phyloP scores from a whole-genome alignment of 2,329 filamentous ascomycete genomes.

The Orbilia blumenaviensis region DNA sequence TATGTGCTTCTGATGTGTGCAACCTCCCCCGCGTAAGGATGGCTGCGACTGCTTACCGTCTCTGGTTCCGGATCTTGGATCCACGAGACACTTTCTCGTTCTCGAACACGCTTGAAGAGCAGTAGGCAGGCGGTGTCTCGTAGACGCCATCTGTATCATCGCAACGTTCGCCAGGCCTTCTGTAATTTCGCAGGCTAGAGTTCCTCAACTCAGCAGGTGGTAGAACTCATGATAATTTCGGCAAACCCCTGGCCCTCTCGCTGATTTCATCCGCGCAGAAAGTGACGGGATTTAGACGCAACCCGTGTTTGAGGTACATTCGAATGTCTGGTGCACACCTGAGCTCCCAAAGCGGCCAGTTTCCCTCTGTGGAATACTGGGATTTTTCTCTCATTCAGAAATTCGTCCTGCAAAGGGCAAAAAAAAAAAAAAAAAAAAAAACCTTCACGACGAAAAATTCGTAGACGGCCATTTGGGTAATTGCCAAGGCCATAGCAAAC shows the following conservation, averaged over 20 bases:
- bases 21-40: neutral
- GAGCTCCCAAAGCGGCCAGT: slow-evolving; percentile 9
- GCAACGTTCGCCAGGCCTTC: slow-evolving; percentile 15
- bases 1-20: neutral
- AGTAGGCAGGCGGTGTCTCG: slow-evolving; percentile 46
- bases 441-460: slow-evolving; percentile 1
- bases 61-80: slow-evolving; percentile 33
- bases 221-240: slow-evolving; percentile 45
- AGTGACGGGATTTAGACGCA: slow-evolving; percentile 53
- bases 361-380: slow-evolving; percentile 5
- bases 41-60: slow-evolving; percentile 17
- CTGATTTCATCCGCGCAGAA: slow-evolving; percentile 44
- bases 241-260: slow-evolving; percentile 34
- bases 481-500: slow-evolving; percentile 22
- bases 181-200: slow-evolving; percentile 51
- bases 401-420: neutral
- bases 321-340: slow-evolving; percentile 11
- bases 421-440: neutral
- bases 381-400: neutral
- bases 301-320: slow-evolving; percentile 45
- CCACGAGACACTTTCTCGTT: neutral
- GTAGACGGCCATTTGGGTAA: slow-evolving; percentile 1
- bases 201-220: slow-evolving; percentile 50
- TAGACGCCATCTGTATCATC: slow-evolving; percentile 52
- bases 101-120: neutral